These are phyloP conservation scores for Kuraishia piskuri DNA, from an alignment of 805 yeast species.

Conservation along the genomic window DNA sequence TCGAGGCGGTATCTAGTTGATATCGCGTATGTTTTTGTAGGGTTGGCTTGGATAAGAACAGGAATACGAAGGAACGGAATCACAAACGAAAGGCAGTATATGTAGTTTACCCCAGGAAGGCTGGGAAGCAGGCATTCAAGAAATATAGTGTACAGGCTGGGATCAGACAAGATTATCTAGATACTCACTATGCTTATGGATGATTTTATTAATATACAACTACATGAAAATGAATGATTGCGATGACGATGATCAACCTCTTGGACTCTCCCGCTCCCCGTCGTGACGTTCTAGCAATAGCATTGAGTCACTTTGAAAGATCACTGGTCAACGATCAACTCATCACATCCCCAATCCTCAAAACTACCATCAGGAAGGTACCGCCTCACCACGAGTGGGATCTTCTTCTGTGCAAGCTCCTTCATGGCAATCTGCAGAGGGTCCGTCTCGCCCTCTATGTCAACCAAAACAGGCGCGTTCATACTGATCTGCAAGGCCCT, in stretches of 20 bases:
- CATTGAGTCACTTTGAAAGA: too few relatives aligned
- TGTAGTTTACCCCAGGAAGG: too few relatives aligned
- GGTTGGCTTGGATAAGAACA: too few relatives aligned
- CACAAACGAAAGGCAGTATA: too few relatives aligned
- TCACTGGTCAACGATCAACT: constrained; percentile 73
- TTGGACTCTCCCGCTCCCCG: too few relatives aligned
- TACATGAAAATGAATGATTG: not conserved
- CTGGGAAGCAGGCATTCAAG: too few relatives aligned
- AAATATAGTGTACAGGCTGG: too few relatives aligned
- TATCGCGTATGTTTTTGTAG: too few relatives aligned
- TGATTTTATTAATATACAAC: not conserved
- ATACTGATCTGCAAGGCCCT: constrained; percentile 95
- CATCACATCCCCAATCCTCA: constrained; percentile 99
- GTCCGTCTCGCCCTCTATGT: constrained; percentile 97
- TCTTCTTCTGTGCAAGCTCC: constrained; percentile 88
- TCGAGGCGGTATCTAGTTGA: constrained; percentile 22
- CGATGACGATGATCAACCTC: not conserved
- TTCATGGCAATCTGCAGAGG: constrained; percentile 97
- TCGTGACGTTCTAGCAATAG: too few relatives aligned
- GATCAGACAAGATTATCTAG: too few relatives aligned
- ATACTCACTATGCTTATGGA: too few relatives aligned
- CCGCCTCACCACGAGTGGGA: constrained; percentile 92
- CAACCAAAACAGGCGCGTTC: constrained; percentile 98
- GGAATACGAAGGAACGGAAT: too few relatives aligned
- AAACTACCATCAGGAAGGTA: constrained; percentile 94